Evolutionary conservation across 495 filamentous ascomycete genomes (phyloP).

Genomic region (Paragyromitra xinjiangensis): DNA sequence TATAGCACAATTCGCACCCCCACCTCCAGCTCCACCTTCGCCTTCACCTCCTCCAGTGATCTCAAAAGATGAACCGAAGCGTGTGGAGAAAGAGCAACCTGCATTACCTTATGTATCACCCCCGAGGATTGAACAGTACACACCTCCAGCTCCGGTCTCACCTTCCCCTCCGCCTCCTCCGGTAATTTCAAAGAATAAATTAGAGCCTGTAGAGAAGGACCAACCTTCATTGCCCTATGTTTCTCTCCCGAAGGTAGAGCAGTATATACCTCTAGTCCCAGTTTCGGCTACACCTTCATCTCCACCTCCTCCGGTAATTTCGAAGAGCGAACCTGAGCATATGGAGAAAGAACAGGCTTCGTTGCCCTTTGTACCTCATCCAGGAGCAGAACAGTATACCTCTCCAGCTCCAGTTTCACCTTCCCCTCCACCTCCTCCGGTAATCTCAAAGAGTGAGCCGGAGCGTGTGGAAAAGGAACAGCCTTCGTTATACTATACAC

Average conservation of each 20-base stretch:
- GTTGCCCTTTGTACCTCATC: neutral
- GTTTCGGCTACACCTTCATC: neutral
- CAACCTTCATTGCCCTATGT: slow-evolving; percentile 12
- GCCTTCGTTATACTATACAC: neutral
- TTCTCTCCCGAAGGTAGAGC: slow-evolving; percentile 2
- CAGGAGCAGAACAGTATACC: neutral
- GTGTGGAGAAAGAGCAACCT: neutral
- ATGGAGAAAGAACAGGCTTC: neutral
- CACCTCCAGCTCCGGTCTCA: neutral
- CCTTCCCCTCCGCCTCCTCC: slow-evolving; percentile 14
- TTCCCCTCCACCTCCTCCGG: slow-evolving; percentile 15
- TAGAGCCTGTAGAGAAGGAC: neutral
- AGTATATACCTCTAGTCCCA: slow-evolving; percentile 5
- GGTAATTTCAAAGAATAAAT: slow-evolving; percentile 7
- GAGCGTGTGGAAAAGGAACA: slow-evolving; percentile 9
- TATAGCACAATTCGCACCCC: slow-evolving; percentile 8
- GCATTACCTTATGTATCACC: slow-evolving; percentile 5
- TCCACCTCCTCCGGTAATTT: neutral
- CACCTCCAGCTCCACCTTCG: neutral
- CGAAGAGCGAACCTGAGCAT: neutral
- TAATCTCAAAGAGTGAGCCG: slow-evolving; percentile 9
- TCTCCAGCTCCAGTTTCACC: neutral
- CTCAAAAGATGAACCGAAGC: neutral
- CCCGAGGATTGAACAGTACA: neutral
- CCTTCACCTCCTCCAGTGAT: slow-evolving; percentile 2